Base-by-base conservation (phyloP, 306 rosid genomes). In the Trifolium repens region DNA sequence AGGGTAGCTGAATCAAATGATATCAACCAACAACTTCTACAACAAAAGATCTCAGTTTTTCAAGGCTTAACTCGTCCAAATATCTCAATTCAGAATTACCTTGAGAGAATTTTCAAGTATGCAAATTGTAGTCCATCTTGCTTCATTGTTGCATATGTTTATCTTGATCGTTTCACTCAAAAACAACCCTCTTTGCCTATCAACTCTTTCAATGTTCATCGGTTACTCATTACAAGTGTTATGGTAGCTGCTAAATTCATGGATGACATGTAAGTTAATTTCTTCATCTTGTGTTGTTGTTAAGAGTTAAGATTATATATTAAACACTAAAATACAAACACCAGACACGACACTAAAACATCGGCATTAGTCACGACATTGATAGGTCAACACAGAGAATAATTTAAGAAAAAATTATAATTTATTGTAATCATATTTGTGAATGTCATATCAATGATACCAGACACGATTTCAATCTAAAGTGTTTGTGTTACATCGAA, bases 221-320 rank as follows among this genome's bases (percentile, higher is more conserved):
- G 98, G 27, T 83, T 96, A 67, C 91, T 96, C 35, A 92, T 96
- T 42, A 92, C 99, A 11, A 96, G 99, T 30, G 99, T 90, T 54
- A 86, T 96, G 91, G 88, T 96, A 9, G 88, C 99, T 65, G 96
- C 98, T 10, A 96, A 96, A 67, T 96, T 96, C 93, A 96, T 96
- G 99, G 99, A 96, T 80, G 99, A 96, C 70, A 72, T 87, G 99
- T 96, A 81, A 90, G 96, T 85, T 30, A 32, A 32, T 32, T 26
- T 53, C 22, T 67, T 17, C 12, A 24, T 68, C 1, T 35, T n/a
- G 12, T 73, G 3, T 19, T 65, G 12, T 61, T 34, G 2, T 62
- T 34, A 32, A 34, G 7, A 22, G 24, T 22, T 22, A 22, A 22
- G 24, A 22, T 1, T 22, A 22, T 22, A 12, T 6, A 39, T 39